phyloP scores from a whole-genome alignment of 176 grass and related monocot genomes.

The Avena atlantica region DNA sequence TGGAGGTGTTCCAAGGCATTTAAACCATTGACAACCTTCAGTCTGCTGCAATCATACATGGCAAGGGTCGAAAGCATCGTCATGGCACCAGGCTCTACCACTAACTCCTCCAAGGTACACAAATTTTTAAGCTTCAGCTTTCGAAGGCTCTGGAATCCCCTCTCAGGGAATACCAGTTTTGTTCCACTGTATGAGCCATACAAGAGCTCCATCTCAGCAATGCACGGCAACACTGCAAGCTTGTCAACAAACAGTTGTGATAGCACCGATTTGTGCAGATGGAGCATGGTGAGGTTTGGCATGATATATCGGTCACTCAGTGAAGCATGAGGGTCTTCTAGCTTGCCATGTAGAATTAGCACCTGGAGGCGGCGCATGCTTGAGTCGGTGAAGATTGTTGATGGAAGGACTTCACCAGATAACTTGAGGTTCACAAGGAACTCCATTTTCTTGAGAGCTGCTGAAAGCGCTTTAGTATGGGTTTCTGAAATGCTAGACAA shows the following conservation, averaged over 20 bases:
- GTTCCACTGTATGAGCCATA: constrained; percentile 45
- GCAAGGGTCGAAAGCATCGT: constrained; percentile 49
- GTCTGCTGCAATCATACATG: constrained; percentile 51
- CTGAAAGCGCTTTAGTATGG: constrained; percentile 35
- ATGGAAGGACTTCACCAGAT: constrained; percentile 52
- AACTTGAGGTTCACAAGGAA: constrained; percentile 52
- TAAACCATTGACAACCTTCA: constrained; percentile 45
- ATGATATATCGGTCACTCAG: constrained; percentile 38
- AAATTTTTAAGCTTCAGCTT: constrained; percentile 58
- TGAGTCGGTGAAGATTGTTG: constrained; percentile 43
- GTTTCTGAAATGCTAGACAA: constrained; percentile 43
- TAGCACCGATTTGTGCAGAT: constrained; percentile 39
- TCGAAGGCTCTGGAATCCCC: constrained; percentile 52
- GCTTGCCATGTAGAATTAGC: constrained; percentile 37
- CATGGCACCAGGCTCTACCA: constrained; percentile 48
- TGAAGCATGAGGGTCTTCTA: constrained; percentile 34
- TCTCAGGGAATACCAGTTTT: constrained; percentile 40
- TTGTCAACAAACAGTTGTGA: constrained; percentile 46
- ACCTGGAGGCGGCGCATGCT: constrained; percentile 51
- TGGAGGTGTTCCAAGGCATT: constrained; percentile 43
- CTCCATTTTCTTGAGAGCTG: constrained; percentile 46
- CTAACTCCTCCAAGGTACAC: constrained; percentile 50
- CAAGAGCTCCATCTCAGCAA: constrained; percentile 49
- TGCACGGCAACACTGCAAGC: constrained; percentile 43
- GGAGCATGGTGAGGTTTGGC: constrained; percentile 45